Conservation (phyloP, 768 basidiomycete genomes). For the Coprinellus micaceus region DNA sequence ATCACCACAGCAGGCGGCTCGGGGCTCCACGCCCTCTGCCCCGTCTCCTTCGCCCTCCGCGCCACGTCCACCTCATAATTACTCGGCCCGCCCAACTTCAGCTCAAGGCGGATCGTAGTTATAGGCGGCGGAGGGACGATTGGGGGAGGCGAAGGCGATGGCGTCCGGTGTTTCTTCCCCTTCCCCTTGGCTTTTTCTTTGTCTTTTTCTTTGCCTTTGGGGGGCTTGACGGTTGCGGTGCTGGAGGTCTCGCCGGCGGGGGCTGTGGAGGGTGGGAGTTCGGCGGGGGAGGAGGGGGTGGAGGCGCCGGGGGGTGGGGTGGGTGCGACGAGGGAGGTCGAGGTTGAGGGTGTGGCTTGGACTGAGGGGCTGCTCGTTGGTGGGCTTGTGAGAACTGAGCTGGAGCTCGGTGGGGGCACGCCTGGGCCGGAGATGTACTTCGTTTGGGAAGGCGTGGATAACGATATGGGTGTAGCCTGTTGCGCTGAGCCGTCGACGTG, state of each 20-base stretch:
- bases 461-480: no score
- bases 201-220: constrained; percentile 19
- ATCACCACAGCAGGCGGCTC: constrained; percentile 47
- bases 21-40: constrained; percentile 62
- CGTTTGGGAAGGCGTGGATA: no score
- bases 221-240: constrained; percentile 26
- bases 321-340: no score
- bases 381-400: no score
- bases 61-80: constrained; percentile 74
- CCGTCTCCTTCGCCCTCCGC: constrained; percentile 54
- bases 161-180: constrained; percentile 32
- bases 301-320: no score
- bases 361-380: no score
- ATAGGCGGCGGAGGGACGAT: constrained; percentile 49
- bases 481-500: no score
- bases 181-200: constrained; percentile 25
- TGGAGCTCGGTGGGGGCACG: no score
- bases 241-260: neutral
- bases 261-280: no score
- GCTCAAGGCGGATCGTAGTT: constrained; percentile 65
- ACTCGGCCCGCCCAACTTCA: constrained; percentile 65
- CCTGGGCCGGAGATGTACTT: no score
- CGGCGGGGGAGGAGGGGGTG: no score
- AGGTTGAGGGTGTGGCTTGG: no score
- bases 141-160: constrained; percentile 57